These are phyloP conservation scores for Puya raimondii DNA, from an alignment of 176 grass and related monocot genomes.

Conservation along the genomic window DNA sequence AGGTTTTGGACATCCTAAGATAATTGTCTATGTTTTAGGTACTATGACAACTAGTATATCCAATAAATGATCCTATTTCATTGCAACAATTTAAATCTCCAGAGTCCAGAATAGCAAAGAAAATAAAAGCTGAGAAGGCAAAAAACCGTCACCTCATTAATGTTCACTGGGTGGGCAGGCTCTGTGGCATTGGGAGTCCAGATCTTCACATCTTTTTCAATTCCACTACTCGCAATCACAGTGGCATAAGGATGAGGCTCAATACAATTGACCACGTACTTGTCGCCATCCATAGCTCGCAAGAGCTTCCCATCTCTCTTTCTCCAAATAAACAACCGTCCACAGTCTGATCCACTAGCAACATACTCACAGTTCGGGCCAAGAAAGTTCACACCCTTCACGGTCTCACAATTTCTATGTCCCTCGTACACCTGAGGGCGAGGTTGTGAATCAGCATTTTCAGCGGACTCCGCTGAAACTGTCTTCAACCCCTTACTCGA, in stretches of 20 bases:
- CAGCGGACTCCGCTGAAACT: slow-evolving; percentile 9
- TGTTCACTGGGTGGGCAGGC: slow-evolving; percentile 31
- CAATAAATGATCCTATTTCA: slow-evolving; percentile 4
- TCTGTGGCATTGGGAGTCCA: slow-evolving; percentile 70
- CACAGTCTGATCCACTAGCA: slow-evolving; percentile 81
- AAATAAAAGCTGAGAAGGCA: slow-evolving; percentile 6
- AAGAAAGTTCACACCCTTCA: slow-evolving; percentile 75
- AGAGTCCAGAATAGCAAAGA: slow-evolving; percentile 24
- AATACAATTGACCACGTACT: slow-evolving; percentile 72
- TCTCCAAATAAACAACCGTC: slow-evolving; percentile 83
- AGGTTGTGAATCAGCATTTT: slow-evolving; percentile 19
- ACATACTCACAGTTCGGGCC: slow-evolving; percentile 87
- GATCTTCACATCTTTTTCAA: slow-evolving; percentile 87
- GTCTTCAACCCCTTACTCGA: slow-evolving; percentile 28
- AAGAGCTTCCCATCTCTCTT: slow-evolving; percentile 68
- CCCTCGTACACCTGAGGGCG: slow-evolving; percentile 47
- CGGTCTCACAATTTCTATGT: slow-evolving; percentile 71
- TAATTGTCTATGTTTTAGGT: neutral
- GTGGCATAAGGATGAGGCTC: slow-evolving; percentile 62
- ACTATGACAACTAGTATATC: neutral
- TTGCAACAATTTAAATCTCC: slow-evolving; percentile 3
- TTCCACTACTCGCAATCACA: slow-evolving; percentile 62
- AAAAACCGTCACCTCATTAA: slow-evolving; percentile 50
- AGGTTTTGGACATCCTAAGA: neutral
- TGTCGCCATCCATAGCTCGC: slow-evolving; percentile 67